Evolutionary conservation across 805 yeast species (phyloP).

Genomic region (Scheffersomyces lignosus): DNA sequence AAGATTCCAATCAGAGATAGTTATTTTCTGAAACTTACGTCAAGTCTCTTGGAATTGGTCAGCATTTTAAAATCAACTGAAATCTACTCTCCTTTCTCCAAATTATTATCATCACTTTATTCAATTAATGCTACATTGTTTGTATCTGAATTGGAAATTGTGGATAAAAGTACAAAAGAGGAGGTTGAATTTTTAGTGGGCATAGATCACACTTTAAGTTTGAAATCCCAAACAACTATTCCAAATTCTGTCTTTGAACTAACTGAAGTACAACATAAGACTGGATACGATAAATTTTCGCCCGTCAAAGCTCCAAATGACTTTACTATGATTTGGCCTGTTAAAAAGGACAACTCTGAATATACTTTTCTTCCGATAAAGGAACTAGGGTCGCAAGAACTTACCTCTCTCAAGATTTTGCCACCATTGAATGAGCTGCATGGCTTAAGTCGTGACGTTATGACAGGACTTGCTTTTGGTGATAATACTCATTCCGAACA

Average conservation of each 20-base stretch:
- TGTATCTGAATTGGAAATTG: conserved; percentile 21
- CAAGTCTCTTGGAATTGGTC: conserved; percentile 31
- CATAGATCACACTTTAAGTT: conserved; percentile 21
- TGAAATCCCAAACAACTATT: conserved; percentile 10
- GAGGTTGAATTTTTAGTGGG: conserved; percentile 36
- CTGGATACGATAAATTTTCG: conserved; percentile 15
- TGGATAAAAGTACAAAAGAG: conserved; percentile 22
- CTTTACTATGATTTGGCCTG: conserved; percentile 32
- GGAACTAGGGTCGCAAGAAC: neutral
- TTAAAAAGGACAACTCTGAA: neutral
- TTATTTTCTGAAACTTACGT: conserved; percentile 22
- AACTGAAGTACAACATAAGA: conserved; percentile 23
- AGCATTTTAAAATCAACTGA: conserved; percentile 33
- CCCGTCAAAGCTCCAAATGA: conserved; percentile 33
- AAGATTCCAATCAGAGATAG: conserved; percentile 36
- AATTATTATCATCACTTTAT: conserved; percentile 27
- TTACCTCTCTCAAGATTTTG: neutral
- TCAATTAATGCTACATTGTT: conserved; percentile 29
- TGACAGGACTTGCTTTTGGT: too few species aligned
- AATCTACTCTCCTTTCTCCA: conserved; percentile 20
- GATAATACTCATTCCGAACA: neutral
- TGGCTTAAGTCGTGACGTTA: too few species aligned
- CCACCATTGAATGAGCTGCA: too few species aligned
- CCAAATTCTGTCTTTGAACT: conserved; percentile 24
- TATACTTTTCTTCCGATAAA: neutral